Evolutionary conservation across 805 yeast species (phyloP).

Genomic region (Monosporozyma yasuniensis): DNA sequence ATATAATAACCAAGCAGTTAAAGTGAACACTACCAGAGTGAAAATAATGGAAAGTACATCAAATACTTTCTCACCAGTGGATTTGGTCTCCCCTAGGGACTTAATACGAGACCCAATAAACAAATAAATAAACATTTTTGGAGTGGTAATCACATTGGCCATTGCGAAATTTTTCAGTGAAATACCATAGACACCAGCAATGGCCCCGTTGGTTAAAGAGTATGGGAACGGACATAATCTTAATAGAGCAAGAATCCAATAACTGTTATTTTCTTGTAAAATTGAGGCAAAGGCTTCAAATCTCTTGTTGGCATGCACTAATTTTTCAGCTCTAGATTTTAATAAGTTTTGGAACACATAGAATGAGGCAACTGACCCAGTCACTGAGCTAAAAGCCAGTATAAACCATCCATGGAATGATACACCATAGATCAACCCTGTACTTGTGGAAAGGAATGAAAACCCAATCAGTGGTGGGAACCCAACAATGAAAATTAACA

Average conservation of each 20-base stretch:
- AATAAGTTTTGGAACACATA: constrained; percentile 54
- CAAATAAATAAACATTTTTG: constrained; percentile 67
- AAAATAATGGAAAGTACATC: constrained; percentile 54
- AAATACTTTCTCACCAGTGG: constrained; percentile 42
- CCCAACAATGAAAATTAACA: constrained; percentile 53
- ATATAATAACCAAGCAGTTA: constrained; percentile 63
- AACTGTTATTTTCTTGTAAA: constrained; percentile 58
- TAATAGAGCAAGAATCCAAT: constrained; percentile 59
- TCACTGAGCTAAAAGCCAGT: constrained; percentile 55
- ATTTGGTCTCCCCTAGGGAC: constrained; percentile 52
- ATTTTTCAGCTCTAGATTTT: constrained; percentile 44
- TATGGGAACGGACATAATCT: constrained; percentile 90
- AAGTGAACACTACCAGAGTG: constrained; percentile 45
- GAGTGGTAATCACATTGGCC: constrained; percentile 71
- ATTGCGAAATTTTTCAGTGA: constrained; percentile 50
- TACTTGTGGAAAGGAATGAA: constrained; percentile 51
- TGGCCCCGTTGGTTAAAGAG: constrained; percentile 84
- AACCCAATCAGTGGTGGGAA: constrained; percentile 91
- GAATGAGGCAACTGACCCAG: constrained; percentile 74
- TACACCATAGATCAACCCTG: constrained; percentile 81
- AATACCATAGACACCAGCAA: constrained; percentile 79
- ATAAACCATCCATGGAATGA: constrained; percentile 67
- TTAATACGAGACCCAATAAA: constrained; percentile 72
- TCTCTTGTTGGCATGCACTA: constrained; percentile 53
- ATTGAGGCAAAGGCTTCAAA: constrained; percentile 70